These are phyloP conservation scores for Suillus ampliporus DNA, from an alignment of 768 basidiomycete genomes.

Conservation along the genomic window DNA sequence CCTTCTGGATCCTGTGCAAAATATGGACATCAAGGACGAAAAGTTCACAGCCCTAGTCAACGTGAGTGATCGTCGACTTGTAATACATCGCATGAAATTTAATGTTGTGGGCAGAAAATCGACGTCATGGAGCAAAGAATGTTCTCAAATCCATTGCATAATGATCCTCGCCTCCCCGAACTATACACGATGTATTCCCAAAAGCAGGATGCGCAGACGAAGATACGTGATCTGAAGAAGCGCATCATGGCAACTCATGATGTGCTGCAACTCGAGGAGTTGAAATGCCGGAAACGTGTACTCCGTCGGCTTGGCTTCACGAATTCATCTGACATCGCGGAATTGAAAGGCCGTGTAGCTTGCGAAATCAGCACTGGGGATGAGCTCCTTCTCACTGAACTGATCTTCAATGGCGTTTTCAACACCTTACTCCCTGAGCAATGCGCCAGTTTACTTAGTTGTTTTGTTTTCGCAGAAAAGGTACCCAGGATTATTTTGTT, in stretches of 20 bases:
- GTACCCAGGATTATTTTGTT: constrained; percentile 43
- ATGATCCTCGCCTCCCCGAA: constrained; percentile 76
- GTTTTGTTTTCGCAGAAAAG: constrained; percentile 98
- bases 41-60: constrained; percentile 88
- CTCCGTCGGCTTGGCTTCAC: constrained; percentile 93
- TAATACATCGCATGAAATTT: neutral
- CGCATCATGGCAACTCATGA: constrained; percentile 90
- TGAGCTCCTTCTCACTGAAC: constrained; percentile 92
- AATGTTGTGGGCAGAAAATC: constrained; percentile 71
- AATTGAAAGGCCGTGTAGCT: constrained; percentile 97
- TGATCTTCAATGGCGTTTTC: constrained; percentile 97
- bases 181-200: constrained; percentile 80
- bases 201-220: constrained; percentile 73
- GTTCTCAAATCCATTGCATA: constrained; percentile 78
- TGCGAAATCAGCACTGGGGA: constrained; percentile 99
- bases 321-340: constrained; percentile 87
- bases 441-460: constrained; percentile 91
- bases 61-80: constrained; percentile 45
- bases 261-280: constrained; percentile 93
- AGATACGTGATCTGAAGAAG: constrained; percentile 80
- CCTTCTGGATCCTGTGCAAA: constrained; percentile 87
- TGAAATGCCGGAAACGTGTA: constrained; percentile 94
- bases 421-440: constrained; percentile 90
- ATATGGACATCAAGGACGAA: constrained; percentile 96
- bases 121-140: constrained; percentile 87